These are phyloP conservation scores for Claviceps citrina DNA, from an alignment of 2,329 filamentous ascomycete genomes.

Conservation along the genomic window DNA sequence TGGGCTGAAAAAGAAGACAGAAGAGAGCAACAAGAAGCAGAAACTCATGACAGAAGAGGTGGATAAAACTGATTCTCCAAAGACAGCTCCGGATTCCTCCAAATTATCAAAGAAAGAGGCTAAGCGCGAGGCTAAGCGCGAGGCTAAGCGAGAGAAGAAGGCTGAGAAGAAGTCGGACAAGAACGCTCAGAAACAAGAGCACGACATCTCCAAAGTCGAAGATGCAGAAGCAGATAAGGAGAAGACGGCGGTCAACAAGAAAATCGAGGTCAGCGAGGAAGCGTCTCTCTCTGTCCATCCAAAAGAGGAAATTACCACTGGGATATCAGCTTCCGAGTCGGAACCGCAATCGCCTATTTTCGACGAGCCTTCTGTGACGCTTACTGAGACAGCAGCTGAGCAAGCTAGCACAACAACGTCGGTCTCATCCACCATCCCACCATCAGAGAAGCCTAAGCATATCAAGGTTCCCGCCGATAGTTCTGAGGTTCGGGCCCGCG, in stretches of 20 bases:
- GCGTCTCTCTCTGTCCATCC: conserved; percentile 14
- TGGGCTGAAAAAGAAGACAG: conserved; percentile 37
- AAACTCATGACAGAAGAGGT: conserved; percentile 19
- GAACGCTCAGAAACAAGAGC: conserved; percentile 17
- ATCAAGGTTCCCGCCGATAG: conserved; percentile 56
- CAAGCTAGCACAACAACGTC: conserved; percentile 49
- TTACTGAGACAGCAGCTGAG: conserved; percentile 25
- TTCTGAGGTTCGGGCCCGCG: conserved; percentile 58
- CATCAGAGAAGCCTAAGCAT: conserved; percentile 47
- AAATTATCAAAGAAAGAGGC: conserved; percentile 39
- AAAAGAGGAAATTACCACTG: conserved; percentile 29
- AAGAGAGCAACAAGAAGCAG: conserved; percentile 42
- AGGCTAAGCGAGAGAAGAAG: conserved; percentile 28
- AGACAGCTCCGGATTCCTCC: conserved; percentile 30
- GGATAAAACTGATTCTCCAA: conserved; percentile 13
- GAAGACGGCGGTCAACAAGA: conserved; percentile 9
- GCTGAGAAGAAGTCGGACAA: conserved; percentile 17
- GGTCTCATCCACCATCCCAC: conserved; percentile 48
- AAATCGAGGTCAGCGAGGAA: conserved; percentile 5
- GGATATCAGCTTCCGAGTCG: conserved; percentile 37
- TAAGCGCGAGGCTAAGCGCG: conserved; percentile 26
- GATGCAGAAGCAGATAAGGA: conserved; percentile 5
- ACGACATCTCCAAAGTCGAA: conserved; percentile 9
- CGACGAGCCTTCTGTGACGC: conserved; percentile 32
- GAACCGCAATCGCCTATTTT: conserved; percentile 35